phyloP scores from a whole-genome alignment of 2,329 filamentous ascomycete genomes.

The Didymella exigua region DNA sequence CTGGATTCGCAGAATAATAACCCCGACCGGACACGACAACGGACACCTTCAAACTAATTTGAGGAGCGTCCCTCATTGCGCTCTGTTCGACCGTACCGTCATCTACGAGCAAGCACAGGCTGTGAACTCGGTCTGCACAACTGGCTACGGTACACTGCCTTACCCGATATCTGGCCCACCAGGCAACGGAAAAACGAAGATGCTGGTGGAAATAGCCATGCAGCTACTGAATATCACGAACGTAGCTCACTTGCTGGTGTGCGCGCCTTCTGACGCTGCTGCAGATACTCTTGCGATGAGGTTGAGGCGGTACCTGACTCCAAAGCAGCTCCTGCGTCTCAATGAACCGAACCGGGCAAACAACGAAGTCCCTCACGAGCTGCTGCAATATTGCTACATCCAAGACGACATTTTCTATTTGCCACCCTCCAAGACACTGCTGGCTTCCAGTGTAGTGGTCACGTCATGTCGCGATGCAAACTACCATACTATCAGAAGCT shows the following conservation, averaged over 20 bases:
- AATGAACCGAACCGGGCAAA: conserved; percentile 50
- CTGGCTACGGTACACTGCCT: conserved; percentile 53
- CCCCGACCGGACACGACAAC: conserved; percentile 49
- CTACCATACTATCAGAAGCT: conserved; percentile 51
- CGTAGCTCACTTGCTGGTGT: conserved; percentile 49
- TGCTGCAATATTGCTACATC: conserved; percentile 49
- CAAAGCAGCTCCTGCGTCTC: conserved; percentile 50
- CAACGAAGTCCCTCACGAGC: conserved; percentile 50
- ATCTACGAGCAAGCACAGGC: conserved; percentile 58
- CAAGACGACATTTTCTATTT: conserved; percentile 51
- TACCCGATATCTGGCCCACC: conserved; percentile 58
- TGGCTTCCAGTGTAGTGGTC: conserved; percentile 52
- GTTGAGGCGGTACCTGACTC: conserved; percentile 45
- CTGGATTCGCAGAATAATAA: conserved; percentile 52
- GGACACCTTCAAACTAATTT: conserved; percentile 49
- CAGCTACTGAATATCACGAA: conserved; percentile 34
- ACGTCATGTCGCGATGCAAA: conserved; percentile 51
- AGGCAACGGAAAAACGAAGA: conserved; percentile 61
- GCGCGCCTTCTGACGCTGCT: conserved; percentile 55
- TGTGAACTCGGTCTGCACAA: conserved; percentile 49
- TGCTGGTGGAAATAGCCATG: conserved; percentile 54
- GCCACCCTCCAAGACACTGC: conserved; percentile 48
- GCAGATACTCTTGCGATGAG: conserved; percentile 53
- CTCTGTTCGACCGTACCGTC: conserved; percentile 49
- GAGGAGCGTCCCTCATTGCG: conserved; percentile 41